Conservation (phyloP, 1,284 basidiomycete genomes). For the Moesziomyces parantarcticus region DNA sequence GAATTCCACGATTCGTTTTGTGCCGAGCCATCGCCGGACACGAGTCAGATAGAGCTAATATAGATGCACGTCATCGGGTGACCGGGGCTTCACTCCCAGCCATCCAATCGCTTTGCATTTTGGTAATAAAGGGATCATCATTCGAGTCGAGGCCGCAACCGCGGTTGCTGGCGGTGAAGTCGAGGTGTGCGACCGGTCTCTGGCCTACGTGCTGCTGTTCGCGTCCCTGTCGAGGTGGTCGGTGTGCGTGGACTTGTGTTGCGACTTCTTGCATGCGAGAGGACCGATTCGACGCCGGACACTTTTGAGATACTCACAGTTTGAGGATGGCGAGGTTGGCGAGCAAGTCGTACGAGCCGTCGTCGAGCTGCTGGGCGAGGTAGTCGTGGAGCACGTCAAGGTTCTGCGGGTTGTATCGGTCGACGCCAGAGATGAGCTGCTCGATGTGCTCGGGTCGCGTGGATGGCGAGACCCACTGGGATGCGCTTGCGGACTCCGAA, state of each 20-base stretch:
- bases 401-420: conserved; percentile 95
- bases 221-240: neutral
- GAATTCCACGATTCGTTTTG: neutral
- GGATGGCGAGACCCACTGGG: conserved; percentile 50
- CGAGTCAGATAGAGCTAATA: conserved; percentile 68
- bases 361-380: conserved; percentile 88
- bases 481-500: conserved; percentile 36
- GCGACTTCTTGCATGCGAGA: neutral
- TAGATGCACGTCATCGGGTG: conserved; percentile 52
- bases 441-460: conserved; percentile 62
- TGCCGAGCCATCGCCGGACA: neutral
- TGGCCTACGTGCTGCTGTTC: too few species aligned
- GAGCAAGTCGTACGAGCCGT: conserved; percentile 89
- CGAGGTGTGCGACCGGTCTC: too few species aligned
- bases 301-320: conserved; percentile 72
- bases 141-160: conserved; percentile 6
- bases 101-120: conserved; percentile 50
- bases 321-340: conserved; percentile 90
- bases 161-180: too few species aligned
- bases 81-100: conserved; percentile 58
- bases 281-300: neutral
- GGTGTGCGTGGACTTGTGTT: neutral
- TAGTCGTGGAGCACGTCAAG: conserved; percentile 92
- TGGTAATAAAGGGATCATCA: conserved; percentile 43
- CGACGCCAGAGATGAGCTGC: conserved; percentile 69